phyloP scores from a whole-genome alignment of 768 basidiomycete genomes.

The Lentinus brumalis region DNA sequence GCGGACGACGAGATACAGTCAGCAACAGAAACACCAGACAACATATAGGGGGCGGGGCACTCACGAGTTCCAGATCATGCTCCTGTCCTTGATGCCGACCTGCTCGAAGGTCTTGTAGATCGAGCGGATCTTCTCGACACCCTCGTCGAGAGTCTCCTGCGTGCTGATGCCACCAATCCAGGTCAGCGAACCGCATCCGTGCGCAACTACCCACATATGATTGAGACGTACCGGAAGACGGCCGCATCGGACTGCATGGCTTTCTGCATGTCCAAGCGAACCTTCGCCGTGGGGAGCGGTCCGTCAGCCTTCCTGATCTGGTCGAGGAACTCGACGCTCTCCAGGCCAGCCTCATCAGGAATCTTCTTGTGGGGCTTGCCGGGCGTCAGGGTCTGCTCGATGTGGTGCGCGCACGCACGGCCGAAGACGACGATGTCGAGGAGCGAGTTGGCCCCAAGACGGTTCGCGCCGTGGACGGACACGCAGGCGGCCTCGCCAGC shows the following conservation, averaged over 20 bases:
- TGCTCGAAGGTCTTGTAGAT: conserved; percentile 91
- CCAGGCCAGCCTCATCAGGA: conserved; percentile 81
- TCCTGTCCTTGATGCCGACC: conserved; percentile 96
- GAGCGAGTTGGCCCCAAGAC: conserved; percentile 91
- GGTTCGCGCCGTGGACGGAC: conserved; percentile 98
- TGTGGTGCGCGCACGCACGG: conserved; percentile 98
- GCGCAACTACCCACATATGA: background rate
- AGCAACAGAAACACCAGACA: background rate
- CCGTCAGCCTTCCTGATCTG: conserved; percentile 83
- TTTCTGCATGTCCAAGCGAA: conserved; percentile 97
- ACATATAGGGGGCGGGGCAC: conserved; percentile 32
- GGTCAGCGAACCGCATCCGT: background rate
- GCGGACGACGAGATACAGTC: background rate
- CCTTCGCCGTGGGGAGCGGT: conserved; percentile 82
- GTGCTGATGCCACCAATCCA: conserved; percentile 58
- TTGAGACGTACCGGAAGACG: conserved; percentile 74
- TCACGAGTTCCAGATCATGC: conserved; percentile 99
- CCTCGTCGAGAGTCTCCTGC: conserved; percentile 86
- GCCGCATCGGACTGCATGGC: conserved; percentile 98
- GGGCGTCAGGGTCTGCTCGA: conserved; percentile 85
- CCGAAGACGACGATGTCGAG: conserved; percentile 98
- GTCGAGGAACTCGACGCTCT: conserved; percentile 87
- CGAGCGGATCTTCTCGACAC: conserved; percentile 80
- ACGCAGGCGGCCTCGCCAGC: conserved; percentile 96
- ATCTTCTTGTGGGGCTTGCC: conserved; percentile 91